These are phyloP conservation scores for Quercus engelmannii DNA, from an alignment of 306 rosid species.

Conservation along the genomic window DNA sequence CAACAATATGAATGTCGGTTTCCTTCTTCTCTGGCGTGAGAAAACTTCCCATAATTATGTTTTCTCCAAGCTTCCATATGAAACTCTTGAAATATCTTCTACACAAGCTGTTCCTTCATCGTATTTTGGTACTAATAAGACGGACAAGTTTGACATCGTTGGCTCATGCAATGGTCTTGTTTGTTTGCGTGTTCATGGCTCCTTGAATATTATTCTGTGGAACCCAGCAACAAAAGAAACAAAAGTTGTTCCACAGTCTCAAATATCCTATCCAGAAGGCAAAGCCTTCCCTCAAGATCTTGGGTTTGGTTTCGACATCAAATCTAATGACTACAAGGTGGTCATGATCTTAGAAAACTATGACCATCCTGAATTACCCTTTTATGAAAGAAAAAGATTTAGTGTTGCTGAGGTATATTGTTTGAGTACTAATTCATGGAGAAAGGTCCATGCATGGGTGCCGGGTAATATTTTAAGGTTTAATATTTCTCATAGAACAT, in stretches of 20 bases:
- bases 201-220: neutral
- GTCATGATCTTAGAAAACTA: neutral
- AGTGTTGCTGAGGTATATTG: neutral
- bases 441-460: neutral
- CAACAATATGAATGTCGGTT: neutral
- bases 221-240: neutral
- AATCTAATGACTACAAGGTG: neutral
- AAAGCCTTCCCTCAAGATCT: neutral
- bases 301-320: neutral
- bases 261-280: neutral
- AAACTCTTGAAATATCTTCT: neutral
- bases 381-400: too few species aligned
- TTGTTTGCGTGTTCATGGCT: neutral
- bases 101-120: neutral
- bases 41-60: neutral
- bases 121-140: neutral
- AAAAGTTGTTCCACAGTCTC: neutral
- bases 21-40: neutral
- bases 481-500: fast-evolving
- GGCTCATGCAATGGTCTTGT: neutral
- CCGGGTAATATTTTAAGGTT: neutral
- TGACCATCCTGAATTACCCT: neutral
- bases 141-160: neutral
- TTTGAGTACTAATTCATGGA: neutral
- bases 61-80: neutral